phyloP scores from a whole-genome alignment of 2,329 filamentous ascomycete species.

The Parastagonospora nodorum region DNA sequence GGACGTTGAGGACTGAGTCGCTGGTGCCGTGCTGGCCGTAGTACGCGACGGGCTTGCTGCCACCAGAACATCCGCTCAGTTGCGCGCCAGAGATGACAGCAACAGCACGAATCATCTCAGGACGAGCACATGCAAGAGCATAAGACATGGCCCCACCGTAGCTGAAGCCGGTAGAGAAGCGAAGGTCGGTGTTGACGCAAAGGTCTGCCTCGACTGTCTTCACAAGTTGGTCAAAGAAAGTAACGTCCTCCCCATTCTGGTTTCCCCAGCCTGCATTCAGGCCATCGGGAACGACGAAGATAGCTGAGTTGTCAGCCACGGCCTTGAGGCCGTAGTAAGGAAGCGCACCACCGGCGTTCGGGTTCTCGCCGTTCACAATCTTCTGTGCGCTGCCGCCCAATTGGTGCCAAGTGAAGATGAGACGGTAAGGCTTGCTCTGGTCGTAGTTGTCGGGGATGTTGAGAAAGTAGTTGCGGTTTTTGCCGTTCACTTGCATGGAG shows the following conservation, averaged over 20 bases:
- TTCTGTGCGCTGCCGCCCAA: constrained; percentile 47
- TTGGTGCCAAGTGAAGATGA: constrained; percentile 52
- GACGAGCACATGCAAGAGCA: constrained; percentile 49
- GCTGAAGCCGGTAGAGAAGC: constrained; percentile 51
- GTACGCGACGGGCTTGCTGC: constrained; percentile 47
- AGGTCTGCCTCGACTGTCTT: constrained; percentile 46
- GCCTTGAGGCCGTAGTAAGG: constrained; percentile 49
- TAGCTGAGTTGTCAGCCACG: constrained; percentile 43
- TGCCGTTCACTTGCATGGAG: constrained; percentile 41
- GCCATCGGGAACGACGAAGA: constrained; percentile 52
- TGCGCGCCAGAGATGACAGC: constrained; percentile 25
- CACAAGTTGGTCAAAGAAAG: constrained; percentile 50
- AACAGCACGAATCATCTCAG: constrained; percentile 48
- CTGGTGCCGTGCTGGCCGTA: constrained; percentile 47
- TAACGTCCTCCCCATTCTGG: constrained; percentile 48
- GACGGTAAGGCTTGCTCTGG: constrained; percentile 43
- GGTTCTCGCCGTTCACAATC: constrained; percentile 33
- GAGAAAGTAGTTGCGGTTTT: constrained; percentile 48
- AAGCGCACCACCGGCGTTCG: constrained; percentile 28
- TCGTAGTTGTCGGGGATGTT: constrained; percentile 49
- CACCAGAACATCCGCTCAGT: constrained; percentile 30
- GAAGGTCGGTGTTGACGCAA: constrained; percentile 49
- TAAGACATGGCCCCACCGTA: constrained; percentile 47
- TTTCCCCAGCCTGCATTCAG: constrained; percentile 52
- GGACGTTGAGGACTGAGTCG: constrained; percentile 45